A percentile compares a stretch with the other conserved stretches of the same genome.
phyloP scores from a whole-genome alignment of 306 rosid genomes.

The Corylus americana region DNA sequence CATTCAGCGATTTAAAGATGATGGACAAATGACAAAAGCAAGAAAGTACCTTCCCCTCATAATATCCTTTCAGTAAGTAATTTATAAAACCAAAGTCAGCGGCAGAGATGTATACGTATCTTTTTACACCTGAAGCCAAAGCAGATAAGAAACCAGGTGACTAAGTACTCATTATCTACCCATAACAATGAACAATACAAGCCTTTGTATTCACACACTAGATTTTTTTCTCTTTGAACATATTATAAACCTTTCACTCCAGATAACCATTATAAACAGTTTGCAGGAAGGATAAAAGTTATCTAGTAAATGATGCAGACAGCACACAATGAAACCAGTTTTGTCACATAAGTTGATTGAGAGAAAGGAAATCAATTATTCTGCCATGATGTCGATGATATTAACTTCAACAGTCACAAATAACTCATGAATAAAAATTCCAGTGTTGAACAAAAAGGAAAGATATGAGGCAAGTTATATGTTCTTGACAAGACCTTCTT shows the following conservation, averaged over 20 bases:
- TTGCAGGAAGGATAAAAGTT: no score
- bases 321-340: no score
- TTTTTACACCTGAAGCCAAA: neutral
- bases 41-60: slow-evolving; percentile 7
- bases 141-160: neutral
- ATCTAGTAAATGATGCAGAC: no score
- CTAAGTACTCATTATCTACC: neutral
- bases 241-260: neutral
- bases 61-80: slow-evolving; percentile 4
- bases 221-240: neutral
- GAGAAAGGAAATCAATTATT: no score
- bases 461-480: neutral
- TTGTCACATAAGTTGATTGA: no score
- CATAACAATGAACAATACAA: neutral
- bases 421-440: neutral
- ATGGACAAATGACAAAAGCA: neutral
- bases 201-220: neutral
- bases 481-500: neutral
- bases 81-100: slow-evolving; percentile 5
- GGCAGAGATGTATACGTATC: neutral
- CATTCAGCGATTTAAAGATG: neutral
- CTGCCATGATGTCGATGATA: no score
- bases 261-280: neutral
- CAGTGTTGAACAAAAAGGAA: neutral
- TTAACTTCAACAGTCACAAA: no score